Evolutionary conservation across 1,139 yeast species (phyloP).

Genomic region (Diutina siamensis): DNA sequence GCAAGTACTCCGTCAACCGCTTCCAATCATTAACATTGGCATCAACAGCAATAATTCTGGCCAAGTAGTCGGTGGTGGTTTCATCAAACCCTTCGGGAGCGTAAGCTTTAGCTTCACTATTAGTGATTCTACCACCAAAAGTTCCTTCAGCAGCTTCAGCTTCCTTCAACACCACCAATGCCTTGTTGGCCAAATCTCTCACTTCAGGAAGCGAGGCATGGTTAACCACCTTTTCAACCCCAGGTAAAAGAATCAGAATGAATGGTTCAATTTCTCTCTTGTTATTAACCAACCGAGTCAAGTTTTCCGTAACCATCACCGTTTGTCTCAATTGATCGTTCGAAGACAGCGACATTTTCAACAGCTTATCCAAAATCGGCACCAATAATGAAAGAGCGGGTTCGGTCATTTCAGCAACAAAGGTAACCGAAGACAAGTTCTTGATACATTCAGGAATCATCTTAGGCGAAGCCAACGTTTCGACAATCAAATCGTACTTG

Average conservation of each 20-base stretch:
- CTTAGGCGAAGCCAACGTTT: slow-evolving; percentile 80
- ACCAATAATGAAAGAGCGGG: slow-evolving; percentile 84
- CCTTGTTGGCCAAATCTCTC: slow-evolving; percentile 84
- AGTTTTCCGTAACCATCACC: slow-evolving; percentile 89
- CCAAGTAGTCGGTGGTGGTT: slow-evolving; percentile 36
- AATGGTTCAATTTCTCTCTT: slow-evolving; percentile 82
- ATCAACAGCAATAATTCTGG: slow-evolving; percentile 49
- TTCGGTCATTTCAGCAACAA: slow-evolving; percentile 97
- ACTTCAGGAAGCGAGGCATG: slow-evolving; percentile 96
- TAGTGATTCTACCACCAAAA: slow-evolving; percentile 63
- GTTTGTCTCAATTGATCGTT: slow-evolving; percentile 96
- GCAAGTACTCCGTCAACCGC: slow-evolving; percentile 48
- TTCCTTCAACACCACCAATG: slow-evolving; percentile 66
- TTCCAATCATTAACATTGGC: slow-evolving; percentile 91
- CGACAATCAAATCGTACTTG: slow-evolving; percentile 74
- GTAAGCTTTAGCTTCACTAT: slow-evolving; percentile 41
- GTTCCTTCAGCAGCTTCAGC: slow-evolving; percentile 63
- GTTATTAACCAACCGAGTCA: slow-evolving; percentile 91
- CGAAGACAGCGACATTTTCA: slow-evolving; percentile 79
- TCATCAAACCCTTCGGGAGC: slow-evolving; percentile 25
- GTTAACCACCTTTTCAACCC: slow-evolving; percentile 75
- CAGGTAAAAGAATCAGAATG: slow-evolving; percentile 81
- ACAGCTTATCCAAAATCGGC: slow-evolving; percentile 85
- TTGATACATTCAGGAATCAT: slow-evolving; percentile 86
- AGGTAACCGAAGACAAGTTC: slow-evolving; percentile 84